Percentiles rank a stretch among this genome's conserved stretches.
These are phyloP conservation scores for Acanthochlamys bracteata DNA, from an alignment of 106 monocot genomes.

Conservation along the genomic window DNA sequence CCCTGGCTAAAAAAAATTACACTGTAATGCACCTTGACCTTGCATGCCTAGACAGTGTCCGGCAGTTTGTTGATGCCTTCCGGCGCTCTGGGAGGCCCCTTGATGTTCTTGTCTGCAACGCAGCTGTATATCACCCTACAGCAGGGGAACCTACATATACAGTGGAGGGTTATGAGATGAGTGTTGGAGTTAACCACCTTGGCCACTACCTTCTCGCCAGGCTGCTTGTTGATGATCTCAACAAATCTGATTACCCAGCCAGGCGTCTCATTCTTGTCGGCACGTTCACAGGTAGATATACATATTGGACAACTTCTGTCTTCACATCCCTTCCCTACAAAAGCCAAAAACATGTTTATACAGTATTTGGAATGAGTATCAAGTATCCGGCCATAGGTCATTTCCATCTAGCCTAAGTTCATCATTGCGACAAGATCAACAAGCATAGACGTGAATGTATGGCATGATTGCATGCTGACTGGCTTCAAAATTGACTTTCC, in stretches of 20 bases:
- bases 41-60: not conserved
- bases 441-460: too few species aligned
- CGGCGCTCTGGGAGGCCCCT: not conserved
- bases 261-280: slow-evolving; percentile 4
- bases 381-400: too few species aligned
- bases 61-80: not conserved
- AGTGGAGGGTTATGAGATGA: not conserved
- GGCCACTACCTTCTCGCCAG: not conserved
- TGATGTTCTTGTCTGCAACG: not conserved
- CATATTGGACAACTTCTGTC: not conserved
- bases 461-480: too few species aligned
- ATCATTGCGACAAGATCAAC: too few species aligned
- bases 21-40: slow-evolving; percentile 4
- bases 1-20: slow-evolving; percentile 3
- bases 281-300: not conserved
- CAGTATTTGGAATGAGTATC: too few species aligned
- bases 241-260: slow-evolving; percentile 1
- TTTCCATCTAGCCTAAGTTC: too few species aligned
- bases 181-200: not conserved
- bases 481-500: not conserved
- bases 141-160: not conserved
- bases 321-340: not conserved
- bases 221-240: not conserved
- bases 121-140: not conserved
- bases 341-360: too few species aligned